These are phyloP conservation scores for Lasiosphaeria ovina DNA, from an alignment of 495 filamentous ascomycete species.

Conservation along the genomic window DNA sequence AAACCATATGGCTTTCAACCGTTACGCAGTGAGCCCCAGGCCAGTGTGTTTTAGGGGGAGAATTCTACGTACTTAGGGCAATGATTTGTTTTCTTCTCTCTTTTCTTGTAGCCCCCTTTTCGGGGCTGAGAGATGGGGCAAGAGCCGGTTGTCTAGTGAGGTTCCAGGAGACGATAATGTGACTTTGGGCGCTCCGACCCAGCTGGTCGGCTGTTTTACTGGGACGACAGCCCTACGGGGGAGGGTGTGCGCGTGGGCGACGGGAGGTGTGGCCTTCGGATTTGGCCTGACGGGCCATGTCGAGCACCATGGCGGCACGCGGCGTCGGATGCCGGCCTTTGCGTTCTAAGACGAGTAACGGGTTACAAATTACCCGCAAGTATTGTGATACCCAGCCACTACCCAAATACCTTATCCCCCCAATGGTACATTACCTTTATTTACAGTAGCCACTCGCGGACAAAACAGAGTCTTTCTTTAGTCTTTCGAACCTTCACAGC, in stretches of 20 bases:
- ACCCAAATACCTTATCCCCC: not conserved
- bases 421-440: not conserved
- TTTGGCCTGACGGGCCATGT: constrained; percentile 6
- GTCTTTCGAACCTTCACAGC: not conserved
- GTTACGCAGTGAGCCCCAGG: not conserved
- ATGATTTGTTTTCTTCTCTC: not conserved
- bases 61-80: not conserved
- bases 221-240: constrained; percentile 11
- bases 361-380: too few species aligned
- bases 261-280: not conserved
- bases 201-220: constrained; percentile 5
- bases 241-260: not conserved
- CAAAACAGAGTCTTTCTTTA: not conserved
- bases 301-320: constrained; percentile 19
- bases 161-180: not conserved
- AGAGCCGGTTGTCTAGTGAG: not conserved
- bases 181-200: not conserved
- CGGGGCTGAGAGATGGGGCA: not conserved
- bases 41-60: not conserved
- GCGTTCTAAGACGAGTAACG: constrained; percentile 7
- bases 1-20: not conserved
- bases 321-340: constrained; percentile 15
- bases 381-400: not conserved
- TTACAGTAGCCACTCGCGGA: not conserved
- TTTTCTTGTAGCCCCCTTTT: not conserved